Base-by-base conservation (phyloP, 768 basidiomycete genomes). In the Lenzites betulinus region DNA sequence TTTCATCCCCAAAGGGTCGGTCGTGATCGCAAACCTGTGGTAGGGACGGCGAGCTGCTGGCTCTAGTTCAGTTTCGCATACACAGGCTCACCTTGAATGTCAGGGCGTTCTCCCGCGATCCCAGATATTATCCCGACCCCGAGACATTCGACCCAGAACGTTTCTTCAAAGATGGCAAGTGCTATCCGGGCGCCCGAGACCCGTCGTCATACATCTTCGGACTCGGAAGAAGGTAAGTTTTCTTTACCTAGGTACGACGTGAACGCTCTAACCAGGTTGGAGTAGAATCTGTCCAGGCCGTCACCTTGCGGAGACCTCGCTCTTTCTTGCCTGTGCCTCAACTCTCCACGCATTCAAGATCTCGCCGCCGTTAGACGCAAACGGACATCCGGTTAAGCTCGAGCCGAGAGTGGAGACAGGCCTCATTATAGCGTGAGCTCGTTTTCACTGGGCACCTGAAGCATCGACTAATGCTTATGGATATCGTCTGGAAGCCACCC, bases 91-190 rank as follows among this genome's bases (percentile, higher is more conserved):
- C 43, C 38, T 7, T 16, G n/a, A 16, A 2, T 7, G 5, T 3
- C n/a, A 60, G 59, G 52, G 43, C 51, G 9, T 67, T 70, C 33
- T 60, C 65, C n/a, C 67, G 64, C 47, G 65, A 71, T 53, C 51
- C 62, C 15, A 55, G 41, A 0, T 44, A 64, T 11, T 84, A 79
- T 64, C 67, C 76, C 18, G 66, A 82, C 33, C 80, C 83, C 15
- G 71, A 78, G 7, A 64, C 57, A 30, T 85, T 85, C 69, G 69
- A 67, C 20, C 84, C 84, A 4, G 78, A 83, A 41, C 76, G 84
- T 47, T 81, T 75, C 7, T 70, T 76, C 25, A 65, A 71, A 15
- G 67, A 71, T 39, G 71, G 46, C 7, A 18, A 52, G 16, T 52
- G 25, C 38, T 20, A 54, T 20, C 26, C 51, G 8, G 15, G 36